These are phyloP conservation scores for Maudiozyma saulgeensis DNA, from an alignment of 805 yeast species.

Conservation along the genomic window DNA sequence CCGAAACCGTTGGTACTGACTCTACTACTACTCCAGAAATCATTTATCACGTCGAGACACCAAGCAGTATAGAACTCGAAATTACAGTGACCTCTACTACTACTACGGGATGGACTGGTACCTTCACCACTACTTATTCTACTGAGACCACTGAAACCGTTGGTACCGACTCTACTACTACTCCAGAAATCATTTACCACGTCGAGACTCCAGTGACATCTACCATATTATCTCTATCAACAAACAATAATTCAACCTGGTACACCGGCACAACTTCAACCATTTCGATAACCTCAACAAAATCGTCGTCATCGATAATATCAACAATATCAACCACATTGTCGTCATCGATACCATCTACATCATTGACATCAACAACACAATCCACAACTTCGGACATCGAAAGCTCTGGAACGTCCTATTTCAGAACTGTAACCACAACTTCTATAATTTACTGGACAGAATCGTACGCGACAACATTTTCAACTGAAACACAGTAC, in stretches of 20 bases:
- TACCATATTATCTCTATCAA: too few species aligned
- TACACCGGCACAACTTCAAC: background rate
- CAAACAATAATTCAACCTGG: background rate
- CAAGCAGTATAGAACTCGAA: slow-evolving; percentile 4
- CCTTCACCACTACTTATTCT: slow-evolving; percentile 10
- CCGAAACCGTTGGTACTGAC: slow-evolving; percentile 3
- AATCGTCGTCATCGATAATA: too few species aligned
- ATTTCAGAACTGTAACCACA: slow-evolving; percentile 2
- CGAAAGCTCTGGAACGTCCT: background rate
- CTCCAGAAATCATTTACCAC: slow-evolving; percentile 9
- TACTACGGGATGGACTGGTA: slow-evolving; percentile 12
- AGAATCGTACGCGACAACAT: slow-evolving; percentile 9
- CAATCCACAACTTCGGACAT: background rate
- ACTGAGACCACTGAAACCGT: slow-evolving; percentile 10
- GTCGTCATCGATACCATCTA: too few species aligned
- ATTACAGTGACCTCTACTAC: slow-evolving; percentile 4
- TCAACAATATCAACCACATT: too few species aligned
- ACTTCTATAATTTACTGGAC: slow-evolving; percentile 7
- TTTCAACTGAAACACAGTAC: slow-evolving; percentile 6
- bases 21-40: slow-evolving; percentile 3
- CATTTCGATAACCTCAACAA: background rate
- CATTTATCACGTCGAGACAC: slow-evolving; percentile 10
- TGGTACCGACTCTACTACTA: slow-evolving; percentile 5
- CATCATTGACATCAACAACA: too few species aligned
- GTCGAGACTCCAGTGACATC: slow-evolving; percentile 10